phyloP scores from a whole-genome alignment of 2,329 filamentous ascomycete genomes.

The Clathrospora elynae region DNA sequence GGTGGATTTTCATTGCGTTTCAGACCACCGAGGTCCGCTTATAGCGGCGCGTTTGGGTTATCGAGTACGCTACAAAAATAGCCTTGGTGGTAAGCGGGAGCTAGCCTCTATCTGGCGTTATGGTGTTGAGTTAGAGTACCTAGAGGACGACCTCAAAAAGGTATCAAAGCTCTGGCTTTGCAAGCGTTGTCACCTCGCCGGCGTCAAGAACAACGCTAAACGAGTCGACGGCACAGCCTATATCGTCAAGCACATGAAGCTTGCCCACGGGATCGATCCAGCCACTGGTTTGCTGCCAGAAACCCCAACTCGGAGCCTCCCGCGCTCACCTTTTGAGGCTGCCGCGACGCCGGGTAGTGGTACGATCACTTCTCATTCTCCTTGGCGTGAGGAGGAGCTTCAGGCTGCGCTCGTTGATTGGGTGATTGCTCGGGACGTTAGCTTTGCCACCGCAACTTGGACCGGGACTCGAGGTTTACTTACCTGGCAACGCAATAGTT shows the following conservation, averaged over 20 bases:
- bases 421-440: slow-evolving; percentile 1
- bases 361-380: not conserved
- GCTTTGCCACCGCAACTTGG: not conserved
- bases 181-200: not conserved
- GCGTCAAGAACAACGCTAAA: not conserved
- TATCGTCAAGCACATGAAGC: not conserved
- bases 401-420: not conserved
- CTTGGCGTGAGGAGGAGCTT: slow-evolving; percentile 1
- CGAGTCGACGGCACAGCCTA: not conserved
- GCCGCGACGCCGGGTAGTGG: not conserved
- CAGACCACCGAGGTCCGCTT: not conserved
- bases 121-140: slow-evolving; percentile 2
- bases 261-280: not conserved
- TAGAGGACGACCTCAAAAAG: not conserved
- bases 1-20: not conserved
- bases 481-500: slow-evolving; percentile 1
- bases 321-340: not conserved
- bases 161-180: slow-evolving; percentile 4
- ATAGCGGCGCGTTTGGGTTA: not conserved
- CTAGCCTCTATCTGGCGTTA: not conserved
- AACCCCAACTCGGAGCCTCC: not conserved
- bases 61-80: not conserved
- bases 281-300: not conserved
- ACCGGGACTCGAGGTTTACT: not conserved
- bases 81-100: not conserved